phyloP scores from a whole-genome alignment of 768 basidiomycete species.

The Fibroporia radiculosa region DNA sequence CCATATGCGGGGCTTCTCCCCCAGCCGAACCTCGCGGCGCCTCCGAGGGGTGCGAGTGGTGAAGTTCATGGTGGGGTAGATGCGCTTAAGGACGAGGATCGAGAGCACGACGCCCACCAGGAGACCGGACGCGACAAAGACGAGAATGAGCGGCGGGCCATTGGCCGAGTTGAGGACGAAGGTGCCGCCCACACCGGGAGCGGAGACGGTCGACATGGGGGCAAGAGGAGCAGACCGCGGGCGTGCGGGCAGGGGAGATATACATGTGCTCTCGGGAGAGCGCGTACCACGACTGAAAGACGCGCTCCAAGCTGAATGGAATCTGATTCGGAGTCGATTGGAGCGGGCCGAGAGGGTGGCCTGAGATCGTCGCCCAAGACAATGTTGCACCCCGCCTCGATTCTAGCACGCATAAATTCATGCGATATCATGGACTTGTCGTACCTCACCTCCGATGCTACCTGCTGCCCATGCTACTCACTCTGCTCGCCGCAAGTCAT shows the following conservation, averaged over 20 bases:
- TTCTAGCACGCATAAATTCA: too few species aligned
- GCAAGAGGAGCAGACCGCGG: background rate
- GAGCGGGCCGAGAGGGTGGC: too few species aligned
- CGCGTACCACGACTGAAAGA: background rate
- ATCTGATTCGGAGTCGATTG: background rate
- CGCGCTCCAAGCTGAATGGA: too few species aligned
- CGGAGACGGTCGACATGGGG: background rate
- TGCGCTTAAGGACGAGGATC: constrained; percentile 11
- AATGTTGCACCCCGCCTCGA: too few species aligned
- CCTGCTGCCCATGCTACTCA: too few species aligned
- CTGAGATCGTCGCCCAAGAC: too few species aligned
- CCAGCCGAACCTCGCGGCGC: background rate
- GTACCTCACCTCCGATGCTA: too few species aligned
- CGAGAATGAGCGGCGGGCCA: constrained; percentile 18
- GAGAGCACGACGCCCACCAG: constrained; percentile 14
- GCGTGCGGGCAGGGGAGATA: background rate
- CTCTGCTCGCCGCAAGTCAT: too few species aligned
- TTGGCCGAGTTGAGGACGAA: constrained; percentile 13
- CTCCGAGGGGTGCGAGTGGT: constrained; percentile 1
- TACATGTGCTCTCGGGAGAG: background rate
- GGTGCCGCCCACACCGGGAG: background rate
- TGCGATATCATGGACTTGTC: too few species aligned
- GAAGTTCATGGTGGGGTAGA: constrained; percentile 10
- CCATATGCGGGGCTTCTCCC: constrained; percentile 12
- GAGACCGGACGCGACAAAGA: constrained; percentile 16